These are phyloP conservation scores for Vanrija sp. DNA, from an alignment of 1,284 basidiomycete genomes.

Conservation along the genomic window DNA sequence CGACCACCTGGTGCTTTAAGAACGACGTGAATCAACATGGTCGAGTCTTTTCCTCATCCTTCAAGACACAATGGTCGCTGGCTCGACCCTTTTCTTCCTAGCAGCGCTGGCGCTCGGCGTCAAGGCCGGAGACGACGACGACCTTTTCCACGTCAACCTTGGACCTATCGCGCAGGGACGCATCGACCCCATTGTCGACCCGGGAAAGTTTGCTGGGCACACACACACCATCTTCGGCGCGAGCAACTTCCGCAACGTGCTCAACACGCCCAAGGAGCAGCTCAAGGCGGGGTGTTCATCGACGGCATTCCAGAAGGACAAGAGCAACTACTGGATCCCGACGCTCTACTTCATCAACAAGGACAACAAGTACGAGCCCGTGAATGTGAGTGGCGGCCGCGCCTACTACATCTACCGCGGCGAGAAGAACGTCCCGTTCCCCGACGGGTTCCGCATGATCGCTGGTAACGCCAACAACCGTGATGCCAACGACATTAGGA, in stretches of 20 bases:
- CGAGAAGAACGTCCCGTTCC: background rate
- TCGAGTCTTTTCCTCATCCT: too few relatives aligned
- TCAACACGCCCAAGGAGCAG: background rate
- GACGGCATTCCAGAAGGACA: constrained; percentile 32
- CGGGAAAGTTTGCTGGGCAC: constrained; percentile 41
- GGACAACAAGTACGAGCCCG: background rate
- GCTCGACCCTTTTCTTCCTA: too few relatives aligned
- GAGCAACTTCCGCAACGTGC: constrained; percentile 25
- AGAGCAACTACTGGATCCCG: constrained; percentile 52
- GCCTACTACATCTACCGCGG: background rate
- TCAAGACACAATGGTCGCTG: too few relatives aligned
- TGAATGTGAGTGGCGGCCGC: background rate
- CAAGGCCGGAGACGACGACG: too few relatives aligned
- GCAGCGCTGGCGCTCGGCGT: too few relatives aligned
- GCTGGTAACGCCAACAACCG: background rate
- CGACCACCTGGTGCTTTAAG: too few relatives aligned
- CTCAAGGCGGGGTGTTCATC: constrained; percentile 18
- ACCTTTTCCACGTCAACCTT: too few relatives aligned
- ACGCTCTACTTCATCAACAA: constrained; percentile 39
- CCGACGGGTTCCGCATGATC: background rate
- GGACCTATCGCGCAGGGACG: constrained; percentile 2
- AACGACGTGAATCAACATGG: too few relatives aligned
- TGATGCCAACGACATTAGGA: background rate
- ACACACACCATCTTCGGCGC: constrained; percentile 48
- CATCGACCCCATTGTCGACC: constrained; percentile 47